Conservation (phyloP, 768 basidiomycete species). For the Rhodotorula kratochvilovae region DNA sequence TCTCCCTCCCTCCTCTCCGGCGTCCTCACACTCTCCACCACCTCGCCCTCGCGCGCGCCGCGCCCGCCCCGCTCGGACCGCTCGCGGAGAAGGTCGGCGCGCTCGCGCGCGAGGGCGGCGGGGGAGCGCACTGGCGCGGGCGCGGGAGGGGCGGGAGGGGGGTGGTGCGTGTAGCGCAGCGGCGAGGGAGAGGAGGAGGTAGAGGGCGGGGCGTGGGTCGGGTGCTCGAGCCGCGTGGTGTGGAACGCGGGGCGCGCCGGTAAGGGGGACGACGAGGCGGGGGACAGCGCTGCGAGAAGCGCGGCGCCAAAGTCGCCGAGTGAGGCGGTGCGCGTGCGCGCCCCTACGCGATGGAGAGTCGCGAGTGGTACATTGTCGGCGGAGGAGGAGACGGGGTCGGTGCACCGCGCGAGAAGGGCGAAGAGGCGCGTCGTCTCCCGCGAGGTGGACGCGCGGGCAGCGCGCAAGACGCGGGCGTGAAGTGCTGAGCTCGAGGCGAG, state of each 20-base stretch:
- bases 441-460: neutral
- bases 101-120: constrained; percentile 16
- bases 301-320: neutral
- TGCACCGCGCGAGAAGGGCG: neutral
- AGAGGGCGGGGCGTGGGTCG: no score
- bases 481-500: neutral
- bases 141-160: neutral
- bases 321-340: neutral
- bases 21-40: neutral
- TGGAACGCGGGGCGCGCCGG: neutral
- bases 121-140: neutral
- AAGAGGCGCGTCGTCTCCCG: neutral
- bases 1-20: neutral
- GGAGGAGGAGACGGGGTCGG: neutral
- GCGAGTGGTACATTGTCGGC: neutral
- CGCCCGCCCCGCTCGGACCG: constrained; percentile 18
- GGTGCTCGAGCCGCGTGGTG: neutral
- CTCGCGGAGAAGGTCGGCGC: constrained; percentile 14
- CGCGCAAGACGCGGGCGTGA: neutral
- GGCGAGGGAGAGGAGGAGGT: no score
- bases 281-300: neutral
- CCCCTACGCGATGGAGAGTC: neutral
- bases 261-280: neutral
- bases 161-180: neutral
- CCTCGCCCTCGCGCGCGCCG: neutral